A percentile compares a stretch with the other conserved stretches of the same genome.
phyloP scores from a whole-genome alignment of 768 basidiomycete species.

The Hypholoma sublateritium region DNA sequence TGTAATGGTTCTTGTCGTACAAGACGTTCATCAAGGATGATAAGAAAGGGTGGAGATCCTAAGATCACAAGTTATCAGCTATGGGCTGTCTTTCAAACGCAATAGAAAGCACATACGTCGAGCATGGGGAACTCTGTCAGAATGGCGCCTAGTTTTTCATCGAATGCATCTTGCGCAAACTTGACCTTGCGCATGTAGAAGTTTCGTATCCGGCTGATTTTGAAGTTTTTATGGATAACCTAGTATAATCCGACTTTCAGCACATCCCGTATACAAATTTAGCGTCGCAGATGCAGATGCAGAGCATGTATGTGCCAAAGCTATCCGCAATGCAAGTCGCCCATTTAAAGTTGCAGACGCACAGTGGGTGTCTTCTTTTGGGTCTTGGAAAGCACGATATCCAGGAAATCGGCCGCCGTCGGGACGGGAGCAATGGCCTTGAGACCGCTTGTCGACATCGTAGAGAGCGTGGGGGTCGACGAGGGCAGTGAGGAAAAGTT shows the following conservation, averaged over 20 bases:
- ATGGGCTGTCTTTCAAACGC: slow-evolving; percentile 1
- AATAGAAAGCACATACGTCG: slow-evolving; percentile 60
- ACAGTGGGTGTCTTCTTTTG: slow-evolving; percentile 98
- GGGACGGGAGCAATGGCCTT: slow-evolving; percentile 99
- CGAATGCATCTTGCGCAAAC: slow-evolving; percentile 95
- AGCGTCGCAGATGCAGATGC: neutral
- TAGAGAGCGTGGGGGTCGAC: slow-evolving; percentile 10
- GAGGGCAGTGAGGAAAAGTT: slow-evolving; percentile 1
- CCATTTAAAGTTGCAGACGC: slow-evolving; percentile 16
- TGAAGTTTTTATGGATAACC: slow-evolving; percentile 99
- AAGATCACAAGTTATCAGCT: neutral
- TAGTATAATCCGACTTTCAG: slow-evolving; percentile 24
- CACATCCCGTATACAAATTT: neutral
- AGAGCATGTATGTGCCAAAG: neutral
- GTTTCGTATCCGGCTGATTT: slow-evolving; percentile 97
- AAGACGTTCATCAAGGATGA: slow-evolving; percentile 96
- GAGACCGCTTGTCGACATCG: slow-evolving; percentile 83
- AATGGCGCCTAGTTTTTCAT: slow-evolving; percentile 92
- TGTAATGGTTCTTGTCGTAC: slow-evolving; percentile 99
- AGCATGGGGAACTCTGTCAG: slow-evolving; percentile 96
- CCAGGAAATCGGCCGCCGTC: slow-evolving; percentile 90
- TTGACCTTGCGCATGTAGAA: slow-evolving; percentile 99
- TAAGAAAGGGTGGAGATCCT: slow-evolving; percentile 95
- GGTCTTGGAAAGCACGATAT: slow-evolving; percentile 91
- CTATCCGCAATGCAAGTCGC: neutral